Evolutionary conservation across 805 yeast species (phyloP).

Genomic region (Starmerella bombi): DNA sequence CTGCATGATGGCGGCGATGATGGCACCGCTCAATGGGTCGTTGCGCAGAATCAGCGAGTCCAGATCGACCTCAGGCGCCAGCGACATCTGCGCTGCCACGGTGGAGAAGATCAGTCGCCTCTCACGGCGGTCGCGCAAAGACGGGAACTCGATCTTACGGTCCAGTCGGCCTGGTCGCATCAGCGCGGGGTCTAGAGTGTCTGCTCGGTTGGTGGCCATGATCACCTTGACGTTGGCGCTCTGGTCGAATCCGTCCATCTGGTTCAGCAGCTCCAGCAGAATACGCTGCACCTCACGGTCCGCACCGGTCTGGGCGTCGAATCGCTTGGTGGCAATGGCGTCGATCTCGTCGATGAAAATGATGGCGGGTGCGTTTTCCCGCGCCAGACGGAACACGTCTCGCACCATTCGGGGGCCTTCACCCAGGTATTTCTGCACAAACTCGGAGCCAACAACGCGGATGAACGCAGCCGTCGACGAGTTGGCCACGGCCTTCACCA

Average conservation of each 20-base stretch:
- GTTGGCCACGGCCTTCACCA: constrained; percentile 97
- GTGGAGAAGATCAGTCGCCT: constrained; percentile 93
- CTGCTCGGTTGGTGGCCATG: constrained; percentile 99
- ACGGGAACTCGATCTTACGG: constrained; percentile 95
- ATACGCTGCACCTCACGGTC: constrained; percentile 99
- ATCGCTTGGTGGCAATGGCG: constrained; percentile 97
- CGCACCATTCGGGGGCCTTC: constrained; percentile 99
- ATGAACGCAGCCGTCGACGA: constrained; percentile 91
- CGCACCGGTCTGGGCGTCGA: constrained; percentile 99
- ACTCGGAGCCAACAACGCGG: constrained; percentile 95
- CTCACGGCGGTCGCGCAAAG: constrained; percentile 91
- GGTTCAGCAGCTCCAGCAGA: constrained; percentile 84
- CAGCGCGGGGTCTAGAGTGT: constrained; percentile 94
- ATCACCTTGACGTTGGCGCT: constrained; percentile 88
- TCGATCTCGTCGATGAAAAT: constrained; percentile 97
- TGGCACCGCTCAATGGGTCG: constrained; percentile 90
- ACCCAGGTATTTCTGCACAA: constrained; percentile 94
- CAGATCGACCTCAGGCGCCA: constrained; percentile 94
- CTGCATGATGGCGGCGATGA: constrained; percentile 98
- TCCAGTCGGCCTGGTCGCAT: constrained; percentile 97
- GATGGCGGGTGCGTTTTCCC: constrained; percentile 94
- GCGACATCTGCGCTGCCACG: constrained; percentile 91
- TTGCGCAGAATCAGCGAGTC: constrained; percentile 90
- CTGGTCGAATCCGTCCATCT: constrained; percentile 99
- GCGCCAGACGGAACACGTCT: constrained; percentile 91